phyloP scores from a whole-genome alignment of 73 alveolate species.

The Paramecium sonneborni region DNA sequence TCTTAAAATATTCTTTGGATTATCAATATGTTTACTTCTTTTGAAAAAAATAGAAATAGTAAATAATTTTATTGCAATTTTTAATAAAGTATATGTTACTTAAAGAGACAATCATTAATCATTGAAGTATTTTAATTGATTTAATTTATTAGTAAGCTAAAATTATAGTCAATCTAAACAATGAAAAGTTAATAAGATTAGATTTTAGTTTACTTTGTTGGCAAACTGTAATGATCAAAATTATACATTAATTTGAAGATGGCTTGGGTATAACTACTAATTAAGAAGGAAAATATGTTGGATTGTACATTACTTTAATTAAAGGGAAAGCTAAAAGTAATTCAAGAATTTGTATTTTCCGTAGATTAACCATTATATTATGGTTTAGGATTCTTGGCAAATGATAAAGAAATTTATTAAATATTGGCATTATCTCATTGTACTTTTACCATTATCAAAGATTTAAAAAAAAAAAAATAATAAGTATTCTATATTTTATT shows the following conservation, averaged over 20 bases:
- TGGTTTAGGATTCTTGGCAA: neutral
- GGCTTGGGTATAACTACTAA: slow-evolving; percentile 12
- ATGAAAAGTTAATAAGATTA: neutral
- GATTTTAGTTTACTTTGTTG: slow-evolving; percentile 22
- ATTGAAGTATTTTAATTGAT: neutral
- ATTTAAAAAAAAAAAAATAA: neutral
- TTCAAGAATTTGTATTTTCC: neutral
- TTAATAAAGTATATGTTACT: neutral
- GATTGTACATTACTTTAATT: neutral
- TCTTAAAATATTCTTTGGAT: no score
- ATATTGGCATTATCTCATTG: neutral
- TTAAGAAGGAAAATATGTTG: neutral
- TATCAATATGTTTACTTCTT: no score
- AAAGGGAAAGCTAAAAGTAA: slow-evolving; percentile 10
- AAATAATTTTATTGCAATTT: neutral
- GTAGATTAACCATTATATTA: slow-evolving; percentile 26
- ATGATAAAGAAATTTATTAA: slow-evolving; percentile 5
- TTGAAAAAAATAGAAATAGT: neutral
- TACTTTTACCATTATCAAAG: neutral
- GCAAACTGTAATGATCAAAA: slow-evolving; percentile 3
- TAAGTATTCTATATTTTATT: neutral
- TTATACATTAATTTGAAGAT: slow-evolving; percentile 43
- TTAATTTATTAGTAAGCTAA: neutral
- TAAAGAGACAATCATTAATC: slow-evolving; percentile 26
- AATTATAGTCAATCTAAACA: neutral